These are phyloP conservation scores for Chlamydomonas asymmetrica DNA, from an alignment of 139 green algal genomes.

Conservation along the genomic window DNA sequence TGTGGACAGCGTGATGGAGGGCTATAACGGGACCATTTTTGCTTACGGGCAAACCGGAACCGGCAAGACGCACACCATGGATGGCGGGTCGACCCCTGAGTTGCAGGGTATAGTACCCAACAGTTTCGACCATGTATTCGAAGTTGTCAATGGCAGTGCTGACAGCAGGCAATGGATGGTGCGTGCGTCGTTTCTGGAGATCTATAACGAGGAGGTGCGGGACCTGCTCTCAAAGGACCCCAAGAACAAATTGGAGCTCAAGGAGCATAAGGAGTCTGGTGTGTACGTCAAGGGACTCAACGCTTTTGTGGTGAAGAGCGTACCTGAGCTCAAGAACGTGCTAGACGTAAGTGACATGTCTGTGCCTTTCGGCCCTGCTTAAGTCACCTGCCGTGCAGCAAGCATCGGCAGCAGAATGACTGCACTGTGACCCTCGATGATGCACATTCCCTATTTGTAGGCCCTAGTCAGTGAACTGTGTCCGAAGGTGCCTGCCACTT, in stretches of 20 bases:
- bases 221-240: conserved; percentile 72
- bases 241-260: conserved; percentile 74
- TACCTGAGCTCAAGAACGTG: conserved; percentile 76
- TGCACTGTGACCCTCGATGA: too few species aligned
- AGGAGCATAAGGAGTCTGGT: conserved; percentile 74
- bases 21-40: conserved; percentile 91
- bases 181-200: conserved; percentile 81
- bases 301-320: conserved; percentile 78
- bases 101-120: conserved; percentile 81
- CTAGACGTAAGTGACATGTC: conserved; percentile 59
- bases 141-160: conserved; percentile 54
- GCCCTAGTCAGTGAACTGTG: too few species aligned
- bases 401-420: conserved; percentile 47
- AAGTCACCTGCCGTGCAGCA: not conserved
- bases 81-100: conserved; percentile 49
- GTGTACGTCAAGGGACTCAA: conserved; percentile 88
- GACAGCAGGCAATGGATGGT: conserved; percentile 76
- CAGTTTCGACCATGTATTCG: conserved; percentile 80
- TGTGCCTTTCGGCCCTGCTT: too few species aligned
- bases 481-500: too few species aligned
- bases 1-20: conserved; percentile 75
- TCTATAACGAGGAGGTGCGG: conserved; percentile 90
- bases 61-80: conserved; percentile 84
- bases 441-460: too few species aligned
- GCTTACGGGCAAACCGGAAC: conserved; percentile 76